Evolutionary conservation across 164 flowering plant species (phyloP).

Genomic region (Chloranthus sessilifolius): DNA sequence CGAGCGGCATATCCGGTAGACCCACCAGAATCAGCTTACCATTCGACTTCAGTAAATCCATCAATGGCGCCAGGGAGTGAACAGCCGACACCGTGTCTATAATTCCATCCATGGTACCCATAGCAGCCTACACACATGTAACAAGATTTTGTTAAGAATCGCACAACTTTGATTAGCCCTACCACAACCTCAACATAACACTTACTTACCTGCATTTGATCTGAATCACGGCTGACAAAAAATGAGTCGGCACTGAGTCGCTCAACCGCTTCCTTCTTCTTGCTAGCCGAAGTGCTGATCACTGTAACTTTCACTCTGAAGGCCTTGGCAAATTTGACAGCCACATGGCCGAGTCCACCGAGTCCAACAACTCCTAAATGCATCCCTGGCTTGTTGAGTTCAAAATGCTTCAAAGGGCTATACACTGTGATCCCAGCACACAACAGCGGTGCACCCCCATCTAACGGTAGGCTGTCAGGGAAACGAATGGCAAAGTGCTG

Average conservation of each 20-base stretch:
- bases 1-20: constrained; percentile 40
- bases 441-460: constrained; percentile 35
- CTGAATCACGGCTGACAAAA: constrained; percentile 42
- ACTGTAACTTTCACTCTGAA: constrained; percentile 57
- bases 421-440: constrained; percentile 48
- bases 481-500: constrained; percentile 33
- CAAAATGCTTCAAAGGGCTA: constrained; percentile 41
- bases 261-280: constrained; percentile 53
- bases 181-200: too few species aligned
- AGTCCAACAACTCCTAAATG: constrained; percentile 50
- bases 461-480: constrained; percentile 44
- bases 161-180: too few species aligned
- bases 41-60: constrained; percentile 35
- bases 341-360: constrained; percentile 58
- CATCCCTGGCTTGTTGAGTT: constrained; percentile 30
- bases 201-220: constrained; percentile 33
- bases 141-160: too few species aligned
- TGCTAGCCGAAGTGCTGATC: constrained; percentile 55
- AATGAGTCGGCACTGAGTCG: constrained; percentile 56
- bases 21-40: constrained; percentile 62
- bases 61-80: constrained; percentile 41
- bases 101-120: constrained; percentile 50
- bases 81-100: constrained; percentile 52
- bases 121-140: constrained; percentile 34
- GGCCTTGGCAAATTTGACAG: constrained; percentile 59